Evolutionary conservation across 179 eudicot genomes (phyloP).

Genomic region (Vitellaria paradoxa): DNA sequence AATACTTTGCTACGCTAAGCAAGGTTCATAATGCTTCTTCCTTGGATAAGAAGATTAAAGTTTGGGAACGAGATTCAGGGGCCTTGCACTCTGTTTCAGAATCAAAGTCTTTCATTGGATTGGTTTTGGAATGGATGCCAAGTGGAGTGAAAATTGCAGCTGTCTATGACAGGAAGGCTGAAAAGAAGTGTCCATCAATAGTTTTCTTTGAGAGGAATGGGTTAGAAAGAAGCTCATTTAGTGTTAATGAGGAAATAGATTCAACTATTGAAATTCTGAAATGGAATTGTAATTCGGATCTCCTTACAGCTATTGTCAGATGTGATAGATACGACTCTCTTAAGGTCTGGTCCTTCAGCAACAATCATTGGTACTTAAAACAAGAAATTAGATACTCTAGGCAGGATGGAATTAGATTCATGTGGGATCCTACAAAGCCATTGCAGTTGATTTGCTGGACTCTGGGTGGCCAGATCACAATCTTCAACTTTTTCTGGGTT

Average conservation of each 20-base stretch:
- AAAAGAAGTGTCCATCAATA: constrained; percentile 55
- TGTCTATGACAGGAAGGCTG: constrained; percentile 48
- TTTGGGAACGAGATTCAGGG: constrained; percentile 97
- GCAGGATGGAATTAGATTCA: constrained; percentile 58
- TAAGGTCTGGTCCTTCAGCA: constrained; percentile 86
- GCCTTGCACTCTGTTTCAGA: constrained; percentile 74
- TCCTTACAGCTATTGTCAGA: constrained; percentile 68
- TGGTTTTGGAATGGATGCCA: constrained; percentile 88
- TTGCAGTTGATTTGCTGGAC: constrained; percentile 85
- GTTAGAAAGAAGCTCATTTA: constrained; percentile 87
- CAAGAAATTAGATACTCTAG: constrained; percentile 74
- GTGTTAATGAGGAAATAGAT: constrained; percentile 51
- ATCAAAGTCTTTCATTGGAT: constrained; percentile 50
- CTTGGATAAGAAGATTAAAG: constrained; percentile 58
- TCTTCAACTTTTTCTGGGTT: constrained; percentile 73
- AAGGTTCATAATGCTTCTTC: constrained; percentile 39
- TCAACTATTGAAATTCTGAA: constrained; percentile 57
- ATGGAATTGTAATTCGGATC: constrained; percentile 86
- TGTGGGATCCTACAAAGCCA: constrained; percentile 92
- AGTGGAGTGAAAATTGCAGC: constrained; percentile 89
- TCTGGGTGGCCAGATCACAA: constrained; percentile 55
- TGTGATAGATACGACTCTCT: constrained; percentile 60
- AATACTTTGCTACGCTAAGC: constrained; percentile 83
- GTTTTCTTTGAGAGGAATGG: constrained; percentile 91
- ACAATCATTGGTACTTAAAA: constrained; percentile 92